Evolutionary conservation across 805 yeast genomes (phyloP), one percentile per base, ranked within the genome.

Genomic region (Candida silvicultrix): DNA sequence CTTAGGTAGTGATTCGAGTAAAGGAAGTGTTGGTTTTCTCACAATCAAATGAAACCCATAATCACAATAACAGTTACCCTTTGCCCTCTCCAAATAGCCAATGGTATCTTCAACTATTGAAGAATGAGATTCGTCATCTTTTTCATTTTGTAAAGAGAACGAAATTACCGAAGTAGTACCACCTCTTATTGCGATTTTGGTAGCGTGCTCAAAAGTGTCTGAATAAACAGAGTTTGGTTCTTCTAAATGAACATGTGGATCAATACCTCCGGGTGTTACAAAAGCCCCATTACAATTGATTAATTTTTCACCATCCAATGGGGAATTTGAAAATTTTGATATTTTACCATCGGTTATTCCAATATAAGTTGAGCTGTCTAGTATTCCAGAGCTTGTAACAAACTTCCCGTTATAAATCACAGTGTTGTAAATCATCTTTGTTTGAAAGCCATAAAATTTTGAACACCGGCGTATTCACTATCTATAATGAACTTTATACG

Each of bases 211-310:
- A 49, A 73, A 71, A 18, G 66, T 67, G 49, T 74, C 80, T 37
- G 74, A 74, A 2, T 70, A 64, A 5, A 71, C 64, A 15, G 66
- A 62, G 35, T 65, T 60, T 6, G 67, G 68, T 52, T 74, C 77
- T 37, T 71, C 69, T 18, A 74, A 50, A 45, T 74, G 80, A 22
- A 73, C 77, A 53, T 74, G 79, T 1, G 75, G 64, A 52, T 75
- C 80, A 35, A 75, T 67, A 5, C 78, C 79, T 40, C 79, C 79
- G 2, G 80, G 80, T 2, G 77, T 74, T 25, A 75, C 66, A 46
- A 55, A 65, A 0, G 67, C 79, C 10, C 77, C 75, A 46, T 72
- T 63, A 5, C 77, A 77, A 56, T 75, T 78, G 21, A 73, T 66
- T 12, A 56, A 54, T 40, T 58, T 55, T 16, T 45, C 46, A 28